phyloP scores from a whole-genome alignment of 2,329 filamentous ascomycete species.

The Nothomitra cinnamomea region DNA sequence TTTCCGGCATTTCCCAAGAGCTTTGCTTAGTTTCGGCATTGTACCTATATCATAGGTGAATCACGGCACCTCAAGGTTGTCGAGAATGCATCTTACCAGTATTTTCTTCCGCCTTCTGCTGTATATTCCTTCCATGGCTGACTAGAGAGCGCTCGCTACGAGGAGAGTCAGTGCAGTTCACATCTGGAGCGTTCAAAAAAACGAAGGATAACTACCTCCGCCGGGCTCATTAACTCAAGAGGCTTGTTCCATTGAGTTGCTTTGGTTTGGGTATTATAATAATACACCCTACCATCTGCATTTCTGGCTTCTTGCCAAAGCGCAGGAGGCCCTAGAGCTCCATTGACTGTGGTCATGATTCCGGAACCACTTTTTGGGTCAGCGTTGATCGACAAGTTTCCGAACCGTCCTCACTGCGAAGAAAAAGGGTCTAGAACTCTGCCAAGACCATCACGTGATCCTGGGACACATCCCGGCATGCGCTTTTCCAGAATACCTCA shows the following conservation, averaged over 20 bases:
- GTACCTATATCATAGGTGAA: constrained; percentile 28
- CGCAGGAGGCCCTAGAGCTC: constrained; percentile 32
- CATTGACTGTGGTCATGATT: constrained; percentile 41
- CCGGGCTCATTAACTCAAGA: constrained; percentile 65
- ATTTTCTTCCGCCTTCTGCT: constrained; percentile 70
- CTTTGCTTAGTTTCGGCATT: constrained; percentile 84
- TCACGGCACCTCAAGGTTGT: not conserved
- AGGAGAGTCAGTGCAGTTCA: not conserved
- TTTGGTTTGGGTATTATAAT: constrained; percentile 76
- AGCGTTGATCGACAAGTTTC: not conserved
- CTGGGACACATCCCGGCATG: too few species aligned
- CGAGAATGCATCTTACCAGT: constrained; percentile 39
- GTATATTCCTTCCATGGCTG: constrained; percentile 91
- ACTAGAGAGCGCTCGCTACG: constrained; percentile 57
- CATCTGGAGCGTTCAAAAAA: constrained; percentile 1
- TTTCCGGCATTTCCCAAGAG: constrained; percentile 85
- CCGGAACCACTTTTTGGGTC: not conserved
- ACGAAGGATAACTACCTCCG: constrained; percentile 45
- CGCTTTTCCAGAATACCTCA: too few species aligned
- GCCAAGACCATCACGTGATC: too few species aligned
- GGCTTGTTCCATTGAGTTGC: constrained; percentile 91
- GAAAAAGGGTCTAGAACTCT: too few species aligned
- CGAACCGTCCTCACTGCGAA: too few species aligned
- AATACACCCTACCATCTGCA: constrained; percentile 72
- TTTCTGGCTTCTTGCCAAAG: constrained; percentile 71